Percentiles rank a stretch among this genome's conserved stretches.
Conservation (phyloP, 1,284 basidiomycete species). For the Cryptococcus sp. region DNA sequence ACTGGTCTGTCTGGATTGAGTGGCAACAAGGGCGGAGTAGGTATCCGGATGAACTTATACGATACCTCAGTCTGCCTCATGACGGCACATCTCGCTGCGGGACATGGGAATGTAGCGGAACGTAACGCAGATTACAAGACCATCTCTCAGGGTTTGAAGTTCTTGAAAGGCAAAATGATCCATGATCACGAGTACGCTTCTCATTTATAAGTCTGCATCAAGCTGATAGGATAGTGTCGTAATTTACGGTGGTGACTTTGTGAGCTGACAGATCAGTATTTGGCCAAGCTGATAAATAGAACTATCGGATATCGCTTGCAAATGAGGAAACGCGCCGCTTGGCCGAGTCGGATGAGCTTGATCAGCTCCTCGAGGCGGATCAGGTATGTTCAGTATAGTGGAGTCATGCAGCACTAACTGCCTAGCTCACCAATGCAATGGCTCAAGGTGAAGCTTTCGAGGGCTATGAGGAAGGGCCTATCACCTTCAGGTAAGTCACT, state of each 20-base stretch:
- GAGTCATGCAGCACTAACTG: not conserved
- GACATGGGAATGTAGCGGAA: constrained; percentile 82
- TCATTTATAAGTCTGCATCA: constrained; percentile 2
- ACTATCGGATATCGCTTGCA: constrained; percentile 85
- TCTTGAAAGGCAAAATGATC: constrained; percentile 83
- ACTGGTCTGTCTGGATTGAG: constrained; percentile 95
- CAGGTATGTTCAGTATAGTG: constrained; percentile 56
- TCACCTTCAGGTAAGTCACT: constrained; percentile 59
- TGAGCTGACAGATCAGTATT: constrained; percentile 9
- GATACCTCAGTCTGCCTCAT: constrained; percentile 93
- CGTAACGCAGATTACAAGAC: constrained; percentile 90
- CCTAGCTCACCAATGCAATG: constrained; percentile 66
- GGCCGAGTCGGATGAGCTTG: constrained; percentile 62
- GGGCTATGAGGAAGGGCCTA: constrained; percentile 81
- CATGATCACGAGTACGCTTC: constrained; percentile 74
- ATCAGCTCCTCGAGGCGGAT: constrained; percentile 71
- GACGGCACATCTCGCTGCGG: constrained; percentile 87
- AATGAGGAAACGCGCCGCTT: constrained; percentile 72
- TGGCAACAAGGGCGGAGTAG: constrained; percentile 95
- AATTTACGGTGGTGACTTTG: constrained; percentile 86
- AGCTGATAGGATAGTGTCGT: constrained; percentile 48
- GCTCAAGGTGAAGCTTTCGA: constrained; percentile 66
- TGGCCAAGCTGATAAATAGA: constrained; percentile 43
- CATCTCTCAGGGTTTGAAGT: constrained; percentile 75
- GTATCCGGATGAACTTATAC: constrained; percentile 82